Evolutionary conservation across 768 basidiomycete species (phyloP), one percentile per base, ranked within the genome.

Genomic region (Pisolithus microcarpus): DNA sequence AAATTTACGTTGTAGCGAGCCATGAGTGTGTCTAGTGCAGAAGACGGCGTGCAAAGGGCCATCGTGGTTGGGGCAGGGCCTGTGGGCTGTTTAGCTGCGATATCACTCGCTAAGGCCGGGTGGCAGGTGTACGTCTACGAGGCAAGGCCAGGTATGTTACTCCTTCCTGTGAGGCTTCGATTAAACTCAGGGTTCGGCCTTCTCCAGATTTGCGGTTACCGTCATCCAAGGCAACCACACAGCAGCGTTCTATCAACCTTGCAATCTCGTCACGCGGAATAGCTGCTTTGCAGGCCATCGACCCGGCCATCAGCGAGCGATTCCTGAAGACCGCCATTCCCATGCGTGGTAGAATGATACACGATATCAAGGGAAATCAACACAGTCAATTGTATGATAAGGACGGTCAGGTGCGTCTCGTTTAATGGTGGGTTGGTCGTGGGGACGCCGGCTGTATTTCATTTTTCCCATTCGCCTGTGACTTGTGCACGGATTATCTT

Each of bases 261-360:
- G 94, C 93, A 24, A 91, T 98, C 52, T 97, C 94, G 18, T 84
- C 91, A 52, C 83, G 95, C 40, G 95, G 94, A 56, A 85, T 98
- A 51, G 82, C 85, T 60, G 95, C 94, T 40, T 73, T 98, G 43
- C 76, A 84, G 60, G 81, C 84, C 49, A 79, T 99, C 56, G 87
- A 94, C 70, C 73, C 81, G 38, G 77, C 73, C 36, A 72, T 81
- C 56, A 81, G 87, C 23, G 75, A 80, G 49, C 75, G 82, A 54
- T 86, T 94, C 62, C 68, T 95, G 59, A 71, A 82, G 58, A 75
- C 81, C 28, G 85, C 84, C 38, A 93, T 97, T 69, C 93, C 93
- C 58, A 94, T 98, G 92, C 82, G 78, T 59, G 94, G 92, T 40
- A 79, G 95, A 46, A 95, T 97, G 91, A 91, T 98, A 56, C 95